phyloP scores from a whole-genome alignment of 1,284 basidiomycete genomes.

The Leccinum ponderosum region DNA sequence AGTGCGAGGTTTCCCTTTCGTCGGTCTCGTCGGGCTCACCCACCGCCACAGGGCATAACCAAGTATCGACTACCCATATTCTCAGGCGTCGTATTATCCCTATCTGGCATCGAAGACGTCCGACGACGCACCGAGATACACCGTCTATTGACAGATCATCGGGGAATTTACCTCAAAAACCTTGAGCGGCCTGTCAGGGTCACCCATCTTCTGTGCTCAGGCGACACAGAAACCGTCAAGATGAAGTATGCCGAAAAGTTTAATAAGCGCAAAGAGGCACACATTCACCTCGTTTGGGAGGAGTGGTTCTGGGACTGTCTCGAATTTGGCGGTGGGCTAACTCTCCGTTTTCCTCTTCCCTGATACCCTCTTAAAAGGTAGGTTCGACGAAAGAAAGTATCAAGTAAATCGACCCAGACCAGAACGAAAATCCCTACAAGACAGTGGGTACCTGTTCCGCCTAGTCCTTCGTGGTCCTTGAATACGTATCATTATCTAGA shows the following conservation, averaged over 20 bases:
- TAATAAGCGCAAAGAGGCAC: slow-evolving; percentile 60
- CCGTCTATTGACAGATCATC: slow-evolving; percentile 50
- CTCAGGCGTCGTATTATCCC: slow-evolving; percentile 57
- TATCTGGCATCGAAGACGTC: slow-evolving; percentile 67
- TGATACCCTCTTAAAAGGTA: slow-evolving; percentile 33
- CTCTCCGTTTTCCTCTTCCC: not conserved
- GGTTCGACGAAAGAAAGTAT: slow-evolving; percentile 57
- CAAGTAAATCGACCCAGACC: slow-evolving; percentile 59
- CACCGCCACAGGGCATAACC: slow-evolving; percentile 45
- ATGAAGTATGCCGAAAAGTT: slow-evolving; percentile 71
- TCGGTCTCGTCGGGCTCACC: slow-evolving; percentile 25
- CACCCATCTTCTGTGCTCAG: slow-evolving; percentile 67
- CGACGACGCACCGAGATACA: slow-evolving; percentile 56
- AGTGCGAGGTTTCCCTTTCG: slow-evolving; percentile 29
- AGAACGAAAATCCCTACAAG: slow-evolving; percentile 41
- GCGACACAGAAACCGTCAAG: slow-evolving; percentile 54
- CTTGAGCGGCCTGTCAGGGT: slow-evolving; percentile 68
- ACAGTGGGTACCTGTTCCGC: slow-evolving; percentile 28
- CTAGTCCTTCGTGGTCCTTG: not conserved
- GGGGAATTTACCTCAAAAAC: slow-evolving; percentile 60
- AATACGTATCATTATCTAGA: slow-evolving; percentile 17
- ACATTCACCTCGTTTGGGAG: slow-evolving; percentile 76
- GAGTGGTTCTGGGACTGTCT: slow-evolving; percentile 87
- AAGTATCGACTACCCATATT: slow-evolving; percentile 67
- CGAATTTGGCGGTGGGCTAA: slow-evolving; percentile 56